Evolutionary conservation across 441 rosid species (phyloP), one percentile per base, ranked within the genome.

Genomic region (Gossypium davidsonii): DNA sequence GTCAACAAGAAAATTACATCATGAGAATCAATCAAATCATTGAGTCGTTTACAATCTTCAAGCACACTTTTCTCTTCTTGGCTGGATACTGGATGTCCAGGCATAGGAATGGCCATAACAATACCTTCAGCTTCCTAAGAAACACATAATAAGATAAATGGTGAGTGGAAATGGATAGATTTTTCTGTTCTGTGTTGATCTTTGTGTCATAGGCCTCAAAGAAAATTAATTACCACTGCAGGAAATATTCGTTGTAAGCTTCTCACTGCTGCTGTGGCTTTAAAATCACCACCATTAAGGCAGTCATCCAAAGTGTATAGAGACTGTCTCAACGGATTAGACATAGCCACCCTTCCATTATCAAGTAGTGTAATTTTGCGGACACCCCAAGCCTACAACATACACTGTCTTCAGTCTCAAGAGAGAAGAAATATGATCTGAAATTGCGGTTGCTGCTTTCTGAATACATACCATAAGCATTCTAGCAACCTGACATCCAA

Each of bases 401-500:
- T 25, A 63, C 8, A 81, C 6, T 61, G 39, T 73, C 31, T 76
- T 79, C 52, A 39, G 78, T 77, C 74, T 67, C 58, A 68, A 28
- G 44, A 25, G 14, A 59, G 20, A 62, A 63, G 10, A 62, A 52
- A 71, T 61, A 66, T 49, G 52, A 64, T 49, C 42, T 2, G 58
- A 44, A 67, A 39, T 21, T 14, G 46, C 3, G 1, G 34, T 18
- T 28, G 42, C 0, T 51, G 39, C 26, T 34, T 18, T 59, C 20
- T 52, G 18, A 65, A 73, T 55, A 79, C 90, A 46, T 80, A 94
- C 98, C 97, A 91, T 83, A 71, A 94, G 96, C 85, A 88, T 91
- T 62, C 99, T 96, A 37, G 98, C 94, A 79, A 92, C 98, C 85
- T 94, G 96, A 80, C 99, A 94, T 60, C 99, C 99, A 69, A 94